Conservation (phyloP, 805 yeast genomes). For the Metschnikowia kofuensis region DNA sequence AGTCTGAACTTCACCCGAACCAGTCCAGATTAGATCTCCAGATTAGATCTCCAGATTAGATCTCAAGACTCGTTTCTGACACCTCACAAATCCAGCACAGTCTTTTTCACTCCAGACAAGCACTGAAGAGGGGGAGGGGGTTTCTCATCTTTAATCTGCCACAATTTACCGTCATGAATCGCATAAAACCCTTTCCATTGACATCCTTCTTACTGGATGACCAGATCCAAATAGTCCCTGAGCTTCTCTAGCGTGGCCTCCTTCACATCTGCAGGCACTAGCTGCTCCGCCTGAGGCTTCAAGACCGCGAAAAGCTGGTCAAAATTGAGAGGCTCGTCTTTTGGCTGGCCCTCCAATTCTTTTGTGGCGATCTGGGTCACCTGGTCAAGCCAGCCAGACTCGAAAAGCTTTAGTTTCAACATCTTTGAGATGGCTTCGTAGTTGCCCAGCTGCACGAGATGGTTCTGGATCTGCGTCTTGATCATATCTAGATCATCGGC, state of each 20-base stretch:
- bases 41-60: too few species aligned
- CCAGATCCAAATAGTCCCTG: constrained; percentile 52
- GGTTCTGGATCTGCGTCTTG: constrained; percentile 63
- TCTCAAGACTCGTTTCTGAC: too few species aligned
- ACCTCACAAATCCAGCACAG: too few species aligned
- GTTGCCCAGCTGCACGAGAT: constrained; percentile 72
- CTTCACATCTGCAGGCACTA: constrained; percentile 68
- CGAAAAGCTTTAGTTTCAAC: constrained; percentile 61
- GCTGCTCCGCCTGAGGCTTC: constrained; percentile 64
- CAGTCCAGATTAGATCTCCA: too few species aligned
- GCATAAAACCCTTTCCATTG: too few species aligned
- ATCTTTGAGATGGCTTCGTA: constrained; percentile 70
- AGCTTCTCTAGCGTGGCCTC: constrained; percentile 58
- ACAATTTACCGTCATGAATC: too few species aligned
- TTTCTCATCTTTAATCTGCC: too few species aligned
- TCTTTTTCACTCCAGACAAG: too few species aligned
- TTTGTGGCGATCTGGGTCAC: constrained; percentile 55
- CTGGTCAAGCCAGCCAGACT: constrained; percentile 84
- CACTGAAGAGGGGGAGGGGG: too few species aligned
- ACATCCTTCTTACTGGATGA: neutral
- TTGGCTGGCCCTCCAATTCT: constrained; percentile 41
- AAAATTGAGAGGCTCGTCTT: constrained; percentile 44
- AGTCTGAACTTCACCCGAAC: too few species aligned
- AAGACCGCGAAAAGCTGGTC: constrained; percentile 49
- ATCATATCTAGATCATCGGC: constrained; percentile 36